Base-by-base conservation (phyloP, 768 basidiomycete species). In the Russula earlei region DNA sequence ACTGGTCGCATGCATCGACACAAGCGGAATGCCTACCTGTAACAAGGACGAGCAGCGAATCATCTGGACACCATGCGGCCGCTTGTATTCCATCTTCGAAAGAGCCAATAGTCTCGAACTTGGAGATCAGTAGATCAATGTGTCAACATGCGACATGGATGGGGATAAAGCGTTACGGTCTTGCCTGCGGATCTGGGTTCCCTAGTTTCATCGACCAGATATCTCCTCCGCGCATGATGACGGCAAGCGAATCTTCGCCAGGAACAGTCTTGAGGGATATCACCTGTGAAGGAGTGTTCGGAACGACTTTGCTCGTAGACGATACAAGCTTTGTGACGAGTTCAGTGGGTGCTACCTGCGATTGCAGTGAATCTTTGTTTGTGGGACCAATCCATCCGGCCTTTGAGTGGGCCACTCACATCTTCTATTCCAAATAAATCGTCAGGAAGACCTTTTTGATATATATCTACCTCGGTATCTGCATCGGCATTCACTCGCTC, bases 51-150 rank as follows among this genome's bases (percentile, higher is more conserved):
- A 99, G 74, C n/a, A 90, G 71, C 8, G 89, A 83, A 53, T 95
- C 90, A 67, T 99, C 96, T 4, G 95, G 91, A 60, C 85, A 85
- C 94, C 95, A 98, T 12, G 79, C 74, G 11, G 90, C 93, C 0
- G 85, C 83, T 29, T 81, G 69, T 48, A 99, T 84, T 0, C 90
- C 92, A 11, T 82, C 75, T 53, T 96, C 94, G 7, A 98, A 81
- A 0, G 84, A 83, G 15, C 95, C 95, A 52, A 94, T 85, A 14
- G 91, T 78, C 61, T 94, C 90, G 42, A 80, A 71, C 86, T 89
- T 29, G 52, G 4, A 25, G 36, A 12, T 42, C 19, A 47, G 29
- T 24, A 15, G 33, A 46, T 40, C 20, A 49, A 48, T 37, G 33
- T 10, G 29, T 37, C 40, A 47, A 24, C 1, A 46, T 27, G 40